These are phyloP conservation scores for Nemania diffusa DNA, from an alignment of 2,329 filamentous ascomycete genomes.

Conservation along the genomic window DNA sequence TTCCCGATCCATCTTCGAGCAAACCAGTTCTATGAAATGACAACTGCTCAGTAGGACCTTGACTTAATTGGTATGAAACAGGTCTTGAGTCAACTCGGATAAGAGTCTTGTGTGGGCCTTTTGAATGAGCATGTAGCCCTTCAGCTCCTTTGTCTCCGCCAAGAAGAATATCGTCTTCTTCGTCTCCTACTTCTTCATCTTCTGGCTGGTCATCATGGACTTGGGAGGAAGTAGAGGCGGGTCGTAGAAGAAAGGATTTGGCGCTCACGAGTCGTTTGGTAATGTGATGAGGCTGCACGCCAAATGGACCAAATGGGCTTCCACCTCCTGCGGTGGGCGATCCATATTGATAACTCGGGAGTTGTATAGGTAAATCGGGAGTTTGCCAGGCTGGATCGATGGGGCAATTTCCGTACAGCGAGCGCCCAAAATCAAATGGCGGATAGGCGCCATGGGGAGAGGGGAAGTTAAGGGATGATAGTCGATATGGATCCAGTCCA, in stretches of 20 bases:
- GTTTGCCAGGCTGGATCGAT: constrained; percentile 54
- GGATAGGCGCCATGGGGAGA: constrained; percentile 36
- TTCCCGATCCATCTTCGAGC: not conserved
- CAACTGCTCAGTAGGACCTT: not conserved
- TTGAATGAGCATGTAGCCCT: not conserved
- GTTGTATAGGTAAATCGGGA: constrained; percentile 43
- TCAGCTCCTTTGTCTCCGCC: constrained; percentile 27
- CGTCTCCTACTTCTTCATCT: constrained; percentile 34
- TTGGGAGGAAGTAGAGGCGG: constrained; percentile 15
- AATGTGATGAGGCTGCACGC: constrained; percentile 15
- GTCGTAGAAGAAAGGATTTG: constrained; percentile 34
- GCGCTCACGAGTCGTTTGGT: constrained; percentile 34
- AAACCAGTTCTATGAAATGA: constrained; percentile 3
- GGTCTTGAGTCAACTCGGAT: not conserved
- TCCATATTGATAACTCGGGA: constrained; percentile 29
- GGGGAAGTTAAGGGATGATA: constrained; percentile 39
- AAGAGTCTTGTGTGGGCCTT: constrained; percentile 20
- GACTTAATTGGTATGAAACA: not conserved
- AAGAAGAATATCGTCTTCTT: constrained; percentile 45
- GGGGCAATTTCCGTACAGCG: constrained; percentile 33
- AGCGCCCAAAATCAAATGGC: constrained; percentile 38
- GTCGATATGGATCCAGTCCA: constrained; percentile 28
- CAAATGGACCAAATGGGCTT: constrained; percentile 20
- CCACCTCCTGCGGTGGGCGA: constrained; percentile 26
- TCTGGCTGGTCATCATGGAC: constrained; percentile 33